Base-by-base conservation (phyloP, 495 filamentous ascomycete genomes). In the Symbiotaphrina buchneri region DNA sequence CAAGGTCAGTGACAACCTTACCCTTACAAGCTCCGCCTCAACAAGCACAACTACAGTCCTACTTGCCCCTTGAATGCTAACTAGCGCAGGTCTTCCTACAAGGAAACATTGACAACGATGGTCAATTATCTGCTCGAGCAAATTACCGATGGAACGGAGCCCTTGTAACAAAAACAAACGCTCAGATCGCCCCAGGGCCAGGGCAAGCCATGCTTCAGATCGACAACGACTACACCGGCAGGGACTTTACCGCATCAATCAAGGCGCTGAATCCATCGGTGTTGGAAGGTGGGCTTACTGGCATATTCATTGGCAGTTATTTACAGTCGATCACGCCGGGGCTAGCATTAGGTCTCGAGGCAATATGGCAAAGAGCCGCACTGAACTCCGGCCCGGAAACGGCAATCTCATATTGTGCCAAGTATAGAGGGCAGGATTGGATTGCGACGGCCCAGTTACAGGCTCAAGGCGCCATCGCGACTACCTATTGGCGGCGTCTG, bases 291-390 rank as follows among this genome's bases (percentile, higher is more conserved):
- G 77, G 81, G 26, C 53, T 95, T 29, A 95, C 82, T 10, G 90
- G 90, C 42, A 87, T 94, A 50, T 80, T 81, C 42, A 79, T 99
- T 42, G 81, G 82, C 33, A 83, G 75, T 57, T 94, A 94, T 51
- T 65, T 99, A 15, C 90, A 99, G 51, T 76, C 81, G 23, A 52
- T 99, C 28, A 95, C 90, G 7, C 80, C 83, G 37, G 65, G 68
- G 33, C 63, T 99, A 36, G 69, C 87, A 15, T 61, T 99, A 27
- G 90, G 90, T 41, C 57, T 94, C 31, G 85, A 99, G 49, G 71
- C 77, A 20, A 72, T 95, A 45, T 94, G 81, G 84, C 84, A 92
- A 55, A 78, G 83, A 40, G 57, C 66, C 16, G 74, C 69, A 15
- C 55, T 81, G 31, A 72, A 65, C 41, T 60, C 79, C 43, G 73